These are phyloP conservation scores for Dactylellina haptotyla DNA, from an alignment of 2,329 filamentous ascomycete species.

Conservation along the genomic window DNA sequence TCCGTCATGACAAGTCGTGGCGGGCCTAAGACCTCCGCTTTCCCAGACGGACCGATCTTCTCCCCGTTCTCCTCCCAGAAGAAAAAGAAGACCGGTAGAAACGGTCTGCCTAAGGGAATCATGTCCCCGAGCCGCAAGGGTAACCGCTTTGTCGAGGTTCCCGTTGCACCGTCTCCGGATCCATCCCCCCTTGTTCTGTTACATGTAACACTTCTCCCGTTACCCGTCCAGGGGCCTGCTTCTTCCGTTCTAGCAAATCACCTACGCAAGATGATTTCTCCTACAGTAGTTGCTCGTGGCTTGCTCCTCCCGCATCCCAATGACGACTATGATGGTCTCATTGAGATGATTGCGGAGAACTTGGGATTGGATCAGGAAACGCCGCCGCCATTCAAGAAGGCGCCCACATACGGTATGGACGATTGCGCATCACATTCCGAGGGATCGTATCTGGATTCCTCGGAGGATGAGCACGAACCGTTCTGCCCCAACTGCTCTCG, in stretches of 20 bases:
- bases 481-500: constrained; percentile 30
- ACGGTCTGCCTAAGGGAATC: constrained; percentile 28
- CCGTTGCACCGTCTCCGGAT: constrained; percentile 59
- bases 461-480: constrained; percentile 58
- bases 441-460: constrained; percentile 60
- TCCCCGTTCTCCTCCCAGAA: constrained; percentile 47
- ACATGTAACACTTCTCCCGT: constrained; percentile 78
- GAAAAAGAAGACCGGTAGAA: constrained; percentile 28
- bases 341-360: constrained; percentile 79
- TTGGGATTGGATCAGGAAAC: constrained; percentile 70
- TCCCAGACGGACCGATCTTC: constrained; percentile 35
- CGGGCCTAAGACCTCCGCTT: constrained; percentile 10
- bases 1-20: constrained; percentile 29
- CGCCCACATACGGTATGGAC: constrained; percentile 62
- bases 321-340: constrained; percentile 80
- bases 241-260: constrained; percentile 71
- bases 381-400: constrained; percentile 58
- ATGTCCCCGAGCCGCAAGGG: constrained; percentile 41
- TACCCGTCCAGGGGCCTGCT: constrained; percentile 69
- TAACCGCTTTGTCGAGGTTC: constrained; percentile 23
- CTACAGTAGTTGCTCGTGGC: constrained; percentile 77
- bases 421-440: constrained; percentile 62
- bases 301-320: constrained; percentile 80
- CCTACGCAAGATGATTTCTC: constrained; percentile 75
- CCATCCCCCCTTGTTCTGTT: constrained; percentile 76